Evolutionary conservation across 768 basidiomycete genomes (phyloP), one percentile per base, ranked within the genome.

Genomic region (Boletus reticuloceps): DNA sequence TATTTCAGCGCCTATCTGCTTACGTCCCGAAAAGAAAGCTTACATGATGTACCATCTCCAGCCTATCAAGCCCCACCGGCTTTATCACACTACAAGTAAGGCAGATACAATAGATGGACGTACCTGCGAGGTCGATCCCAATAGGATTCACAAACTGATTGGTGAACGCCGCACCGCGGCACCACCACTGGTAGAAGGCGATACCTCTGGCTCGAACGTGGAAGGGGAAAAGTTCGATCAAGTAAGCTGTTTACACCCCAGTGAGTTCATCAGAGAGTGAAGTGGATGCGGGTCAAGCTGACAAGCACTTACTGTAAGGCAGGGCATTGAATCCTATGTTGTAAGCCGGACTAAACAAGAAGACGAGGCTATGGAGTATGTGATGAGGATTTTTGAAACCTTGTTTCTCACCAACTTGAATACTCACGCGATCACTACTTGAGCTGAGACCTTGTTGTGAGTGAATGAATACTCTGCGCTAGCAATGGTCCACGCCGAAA

Each of bases 161-260:
- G 25, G 60, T 7, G 32, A 65, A 60, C n/a, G 20, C 53, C 7
- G 31, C 58, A 3, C 75, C 67, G 13, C 83, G 79, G 45, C 76
- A 74, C 68, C 79, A 82, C 75, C 77, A 82, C 59, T 86, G 82
- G 73, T 82, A 85, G n/a, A 86, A 62, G 8, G 83, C 71, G 51
- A 86, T 79, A 38, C 85, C 85, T 65, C 79, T 81, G 2, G 85
- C 78, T 53, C 85, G 82, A 29, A 77, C 77, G 57, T 82, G 79
- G 72, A 75, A 86, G 0, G 84, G 85, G 74, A 85, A 85, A 25
- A 87, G 62, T 61, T 86, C 85, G 20, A 85, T 80, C 56, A 85
- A 68, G 76, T 77, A 85, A 4, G 83, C 82, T 82, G 61, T 38
- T 12, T 16, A 20, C 7, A 31, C 9, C 13, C 11, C 39, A 36